Base-by-base conservation (phyloP, 805 yeast genomes). In the Candida qinlingensis region DNA sequence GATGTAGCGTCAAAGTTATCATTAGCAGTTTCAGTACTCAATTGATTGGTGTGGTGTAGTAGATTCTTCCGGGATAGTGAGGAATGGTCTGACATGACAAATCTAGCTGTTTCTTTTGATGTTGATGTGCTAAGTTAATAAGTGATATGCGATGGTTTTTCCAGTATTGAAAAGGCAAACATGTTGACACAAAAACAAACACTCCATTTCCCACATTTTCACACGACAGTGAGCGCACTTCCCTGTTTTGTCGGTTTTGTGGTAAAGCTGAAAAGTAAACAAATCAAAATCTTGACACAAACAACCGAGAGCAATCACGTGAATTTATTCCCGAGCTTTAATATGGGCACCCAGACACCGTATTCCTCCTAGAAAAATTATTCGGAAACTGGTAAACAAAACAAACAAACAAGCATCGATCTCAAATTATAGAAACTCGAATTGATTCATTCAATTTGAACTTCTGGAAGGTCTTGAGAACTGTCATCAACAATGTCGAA, bases 401-500 rank as follows among this genome's bases (percentile, higher is more conserved):
- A 44, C n/a, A 13, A 39, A 39, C 9, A 39, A 39, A 39, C 42
- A 19, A 19, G 3, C 19, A 19, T 19, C 19, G 19, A 19, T 19
- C 19, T 19, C 19, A 19, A 19, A 19, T 19, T 19, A 19, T 19
- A 19, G 19, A 19, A 19, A 19, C 19, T 19, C 19, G 42, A 31
- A 26, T 33, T 30, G 42, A 12, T n/a, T 19, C 19, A 19, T 19
- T 29, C 19, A 25, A 7, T 28, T 28, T 12, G 35, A 7, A 8
- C 19, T 19, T n/a, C 5, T 25, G 26, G 9, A 4, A 5, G 10
- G 34, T 7, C 9, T 19, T 25, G 35, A 40, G 12, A 4, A 11
- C 7, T n/a, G 5, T 4, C 7, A 26, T 9, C 12, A 30, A 41
- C 34, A 46, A 57, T 60, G 63, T 54, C 62, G n/a, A 57, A 51